These are phyloP conservation scores for Tanacetum coccineum DNA, from an alignment of 129 eudicot species.

Conservation along the genomic window DNA sequence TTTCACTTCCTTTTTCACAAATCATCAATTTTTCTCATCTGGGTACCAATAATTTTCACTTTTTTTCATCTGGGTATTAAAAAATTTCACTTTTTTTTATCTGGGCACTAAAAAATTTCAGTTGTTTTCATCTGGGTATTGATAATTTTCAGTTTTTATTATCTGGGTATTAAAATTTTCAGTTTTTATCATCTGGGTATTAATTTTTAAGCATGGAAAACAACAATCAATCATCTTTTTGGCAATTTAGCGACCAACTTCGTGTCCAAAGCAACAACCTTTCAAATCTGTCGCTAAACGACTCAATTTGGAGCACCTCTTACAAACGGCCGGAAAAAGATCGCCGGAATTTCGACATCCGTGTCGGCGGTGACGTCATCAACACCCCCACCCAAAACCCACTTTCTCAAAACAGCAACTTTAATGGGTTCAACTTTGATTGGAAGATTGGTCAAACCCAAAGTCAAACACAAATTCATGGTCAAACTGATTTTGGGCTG, in stretches of 20 bases:
- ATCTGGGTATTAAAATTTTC: too few species aligned
- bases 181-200: too few species aligned
- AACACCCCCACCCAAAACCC: background rate
- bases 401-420: conserved; percentile 26
- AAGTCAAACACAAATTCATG: background rate
- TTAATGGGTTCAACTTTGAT: conserved; percentile 51
- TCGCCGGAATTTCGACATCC: conserved; percentile 77
- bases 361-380: conserved; percentile 50
- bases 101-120: too few species aligned
- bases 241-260: conserved; percentile 91
- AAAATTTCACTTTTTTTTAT: too few species aligned
- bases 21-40: too few species aligned
- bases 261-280: conserved; percentile 61
- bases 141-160: background rate
- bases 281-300: conserved; percentile 64
- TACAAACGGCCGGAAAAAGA: conserved; percentile 57
- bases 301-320: conserved; percentile 84
- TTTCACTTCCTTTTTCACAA: conserved; percentile 6
- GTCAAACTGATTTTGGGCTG: conserved; percentile 31
- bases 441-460: conserved; percentile 52
- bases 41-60: too few species aligned
- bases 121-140: too few species aligned
- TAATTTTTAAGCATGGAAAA: conserved; percentile 35
- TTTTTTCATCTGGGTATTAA: conserved; percentile 21
- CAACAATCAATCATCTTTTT: conserved; percentile 61